These are phyloP conservation scores for Articulospora tetracladia DNA, from an alignment of 495 filamentous ascomycete species.

Conservation along the genomic window DNA sequence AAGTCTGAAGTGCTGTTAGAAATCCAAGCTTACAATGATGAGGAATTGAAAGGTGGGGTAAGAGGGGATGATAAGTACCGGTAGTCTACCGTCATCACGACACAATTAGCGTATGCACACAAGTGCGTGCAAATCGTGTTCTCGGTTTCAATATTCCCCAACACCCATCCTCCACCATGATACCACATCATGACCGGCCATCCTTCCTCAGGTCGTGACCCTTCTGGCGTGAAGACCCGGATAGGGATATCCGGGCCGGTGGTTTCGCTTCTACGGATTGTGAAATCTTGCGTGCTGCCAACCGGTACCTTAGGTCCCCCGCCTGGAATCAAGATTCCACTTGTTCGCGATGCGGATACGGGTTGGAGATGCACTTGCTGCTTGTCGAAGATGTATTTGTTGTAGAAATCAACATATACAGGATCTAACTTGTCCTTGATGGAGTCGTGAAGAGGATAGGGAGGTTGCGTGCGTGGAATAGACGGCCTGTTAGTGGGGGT, in stretches of 20 bases:
- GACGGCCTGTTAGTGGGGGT: constrained; percentile 5
- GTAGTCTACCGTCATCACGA: constrained; percentile 54
- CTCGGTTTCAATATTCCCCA: constrained; percentile 56
- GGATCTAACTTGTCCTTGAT: constrained; percentile 43
- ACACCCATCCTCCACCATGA: constrained; percentile 57
- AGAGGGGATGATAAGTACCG: constrained; percentile 32
- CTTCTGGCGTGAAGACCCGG: constrained; percentile 45
- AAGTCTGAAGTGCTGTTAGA: constrained; percentile 31
- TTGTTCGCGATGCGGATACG: constrained; percentile 46
- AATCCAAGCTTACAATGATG: no score
- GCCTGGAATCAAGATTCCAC: constrained; percentile 50
- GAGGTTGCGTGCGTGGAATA: constrained; percentile 38
- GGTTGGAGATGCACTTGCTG: constrained; percentile 43
- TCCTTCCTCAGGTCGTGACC: constrained; percentile 37
- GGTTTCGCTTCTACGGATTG: constrained; percentile 41
- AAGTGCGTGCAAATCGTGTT: constrained; percentile 55
- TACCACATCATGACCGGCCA: constrained; percentile 56
- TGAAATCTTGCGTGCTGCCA: constrained; percentile 44
- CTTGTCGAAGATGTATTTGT: constrained; percentile 45
- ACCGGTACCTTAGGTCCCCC: constrained; percentile 47
- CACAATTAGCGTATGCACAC: constrained; percentile 43
- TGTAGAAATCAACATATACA: constrained; percentile 52
- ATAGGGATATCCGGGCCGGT: constrained; percentile 42
- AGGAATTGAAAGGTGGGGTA: background rate
- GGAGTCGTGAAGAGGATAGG: constrained; percentile 52